Base-by-base conservation (phyloP, 306 rosid species). In the Hylodesmum podocarpum region DNA sequence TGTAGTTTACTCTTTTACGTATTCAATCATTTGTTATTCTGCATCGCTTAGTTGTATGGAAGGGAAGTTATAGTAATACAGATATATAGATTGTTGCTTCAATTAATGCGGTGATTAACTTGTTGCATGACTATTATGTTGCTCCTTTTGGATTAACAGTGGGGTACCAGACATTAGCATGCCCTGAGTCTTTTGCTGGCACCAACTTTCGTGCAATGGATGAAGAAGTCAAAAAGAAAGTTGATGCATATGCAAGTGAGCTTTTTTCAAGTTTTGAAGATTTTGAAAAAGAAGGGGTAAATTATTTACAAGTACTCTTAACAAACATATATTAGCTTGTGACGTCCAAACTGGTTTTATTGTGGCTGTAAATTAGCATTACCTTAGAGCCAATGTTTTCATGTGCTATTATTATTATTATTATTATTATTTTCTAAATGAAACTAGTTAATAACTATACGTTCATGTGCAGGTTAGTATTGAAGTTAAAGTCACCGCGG, bases 141-240 rank as follows among this genome's bases (percentile, higher is more conserved):
- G 28, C 54, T 40, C 76, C 6, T 16, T 66, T 61, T 65, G 66
- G 63, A 50, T 69, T 79, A 70, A 68, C 72, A 92, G 97, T 92
- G 96, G 97, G 96, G 47, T 90, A 80, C 81, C 90, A 73, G 40
- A 78, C 85, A 18, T 84, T 81, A 80, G 90, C 94, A 65, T 78
- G 74, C 55, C 78, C 86, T 1, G 92, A 92, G 21, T 80, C 89
- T 62, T 72, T 88, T 50, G 63, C 78, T 53, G 93, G 87, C 66
- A 87, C 87, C 0, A 86, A 84, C 76, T 64, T 66, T 76, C 89
- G 91, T 39, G 83, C 87, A 16, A 88, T 89, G 84, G 94, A 92
- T 84, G 96, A 90, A 55, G 91, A 90, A 87, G 96, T 88, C 78
- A 81, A 78, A 22, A 87, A 80, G 88, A 92, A 86, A 90, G 83